Percentiles rank a stretch among this genome's conserved stretches.
Conservation (phyloP, 2,329 filamentous ascomycete species). For the Paecilomyces dactylethromorphus region DNA sequence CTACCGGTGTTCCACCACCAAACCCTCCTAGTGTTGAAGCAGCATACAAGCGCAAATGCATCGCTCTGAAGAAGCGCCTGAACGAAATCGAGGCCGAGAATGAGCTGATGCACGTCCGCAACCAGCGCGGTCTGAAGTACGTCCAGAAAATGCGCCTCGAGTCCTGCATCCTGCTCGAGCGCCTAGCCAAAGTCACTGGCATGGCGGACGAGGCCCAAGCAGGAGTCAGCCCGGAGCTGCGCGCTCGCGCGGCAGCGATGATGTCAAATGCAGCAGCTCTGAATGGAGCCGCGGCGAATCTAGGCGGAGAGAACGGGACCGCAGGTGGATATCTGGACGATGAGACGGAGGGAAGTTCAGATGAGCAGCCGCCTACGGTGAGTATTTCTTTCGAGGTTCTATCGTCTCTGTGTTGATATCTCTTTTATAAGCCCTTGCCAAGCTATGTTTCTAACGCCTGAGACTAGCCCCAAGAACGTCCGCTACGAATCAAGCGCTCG, state of each 20-base stretch:
- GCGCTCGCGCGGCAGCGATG: slow-evolving; percentile 27
- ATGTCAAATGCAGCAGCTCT: slow-evolving; percentile 19
- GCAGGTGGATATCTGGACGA: slow-evolving; percentile 27
- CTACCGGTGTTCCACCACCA: slow-evolving; percentile 21
- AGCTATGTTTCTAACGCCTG: neutral
- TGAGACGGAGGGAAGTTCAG: slow-evolving; percentile 38
- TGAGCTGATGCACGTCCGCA: slow-evolving; percentile 71
- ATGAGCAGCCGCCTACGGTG: slow-evolving; percentile 38
- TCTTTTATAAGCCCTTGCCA: neutral
- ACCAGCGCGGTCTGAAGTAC: slow-evolving; percentile 72
- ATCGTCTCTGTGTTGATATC: neutral
- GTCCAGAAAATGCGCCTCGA: slow-evolving; percentile 82
- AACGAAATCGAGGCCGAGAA: slow-evolving; percentile 90
- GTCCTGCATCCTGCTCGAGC: slow-evolving; percentile 37
- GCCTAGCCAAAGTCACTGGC: slow-evolving; percentile 32
- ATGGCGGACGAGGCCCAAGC: slow-evolving; percentile 34
- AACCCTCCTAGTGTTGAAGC: slow-evolving; percentile 87
- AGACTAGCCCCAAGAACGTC: slow-evolving; percentile 39
- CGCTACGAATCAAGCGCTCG: slow-evolving; percentile 38
- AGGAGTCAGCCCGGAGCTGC: slow-evolving; percentile 27
- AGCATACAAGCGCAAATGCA: slow-evolving; percentile 93
- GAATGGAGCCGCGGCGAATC: slow-evolving; percentile 14
- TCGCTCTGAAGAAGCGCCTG: slow-evolving; percentile 84
- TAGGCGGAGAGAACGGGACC: slow-evolving; percentile 11
- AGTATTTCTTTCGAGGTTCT: slow-evolving; percentile 8